phyloP scores from a whole-genome alignment of 176 grass and related monocot species.

The Musa troglodytarum region DNA sequence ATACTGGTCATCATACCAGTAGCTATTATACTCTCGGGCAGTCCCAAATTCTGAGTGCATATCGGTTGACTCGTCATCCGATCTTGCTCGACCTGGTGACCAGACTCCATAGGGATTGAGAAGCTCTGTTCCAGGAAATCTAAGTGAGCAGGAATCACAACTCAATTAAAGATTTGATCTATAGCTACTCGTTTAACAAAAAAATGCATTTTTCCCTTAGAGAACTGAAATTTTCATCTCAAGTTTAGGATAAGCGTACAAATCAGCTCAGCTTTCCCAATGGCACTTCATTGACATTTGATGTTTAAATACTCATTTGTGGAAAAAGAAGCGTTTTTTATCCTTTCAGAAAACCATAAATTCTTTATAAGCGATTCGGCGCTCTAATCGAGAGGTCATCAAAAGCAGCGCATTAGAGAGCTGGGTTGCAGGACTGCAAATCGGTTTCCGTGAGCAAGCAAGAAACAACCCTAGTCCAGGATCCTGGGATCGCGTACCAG shows the following conservation, averaged over 20 bases:
- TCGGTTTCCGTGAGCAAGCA: not conserved
- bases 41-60: conserved; percentile 66
- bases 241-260: no score
- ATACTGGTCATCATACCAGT: conserved; percentile 60
- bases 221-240: not conserved
- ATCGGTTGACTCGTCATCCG: conserved; percentile 64
- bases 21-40: conserved; percentile 62
- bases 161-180: not conserved
- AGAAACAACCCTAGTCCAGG: not conserved
- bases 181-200: not conserved
- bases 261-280: no score
- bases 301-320: not conserved
- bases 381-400: not conserved
- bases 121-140: conserved; percentile 35
- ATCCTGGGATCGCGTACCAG: conserved; percentile 32
- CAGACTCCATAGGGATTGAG: conserved; percentile 79
- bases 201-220: not conserved
- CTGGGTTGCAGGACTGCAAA: not conserved
- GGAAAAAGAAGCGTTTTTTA: not conserved
- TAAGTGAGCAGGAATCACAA: not conserved
- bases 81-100: conserved; percentile 50
- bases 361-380: not conserved
- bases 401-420: not conserved
- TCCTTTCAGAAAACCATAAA: not conserved
- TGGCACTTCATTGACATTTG: not conserved